phyloP scores from a whole-genome alignment of 495 filamentous ascomycete species.

The Usnea hakonensis region DNA sequence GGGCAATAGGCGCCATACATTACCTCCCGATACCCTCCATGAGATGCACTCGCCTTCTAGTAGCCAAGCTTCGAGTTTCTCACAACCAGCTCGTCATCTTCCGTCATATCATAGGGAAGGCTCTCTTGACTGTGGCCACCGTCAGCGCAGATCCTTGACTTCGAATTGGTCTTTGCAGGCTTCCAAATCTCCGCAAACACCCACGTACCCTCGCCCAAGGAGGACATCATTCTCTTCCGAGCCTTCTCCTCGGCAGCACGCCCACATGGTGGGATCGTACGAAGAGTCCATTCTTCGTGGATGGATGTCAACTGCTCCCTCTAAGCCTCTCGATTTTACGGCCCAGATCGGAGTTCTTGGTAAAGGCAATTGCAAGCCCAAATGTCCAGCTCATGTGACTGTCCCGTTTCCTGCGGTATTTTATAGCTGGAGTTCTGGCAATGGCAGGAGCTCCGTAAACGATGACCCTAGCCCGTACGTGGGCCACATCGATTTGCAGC shows the following conservation, averaged over 20 bases:
- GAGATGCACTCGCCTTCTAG: slow-evolving; percentile 35
- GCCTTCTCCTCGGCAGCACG: slow-evolving; percentile 68
- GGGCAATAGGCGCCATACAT: slow-evolving; percentile 49
- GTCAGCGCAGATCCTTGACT: slow-evolving; percentile 65
- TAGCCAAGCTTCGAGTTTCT: slow-evolving; percentile 12
- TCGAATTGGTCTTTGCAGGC: slow-evolving; percentile 51
- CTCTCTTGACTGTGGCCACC: slow-evolving; percentile 57
- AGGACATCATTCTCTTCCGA: slow-evolving; percentile 71
- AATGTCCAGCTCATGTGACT: slow-evolving; percentile 85
- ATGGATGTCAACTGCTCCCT: slow-evolving; percentile 94
- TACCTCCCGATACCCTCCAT: slow-evolving; percentile 50
- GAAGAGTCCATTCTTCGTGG: slow-evolving; percentile 94
- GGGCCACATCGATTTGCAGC: slow-evolving; percentile 85
- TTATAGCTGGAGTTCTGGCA: slow-evolving; percentile 73
- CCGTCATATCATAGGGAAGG: slow-evolving; percentile 44
- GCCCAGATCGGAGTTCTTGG: slow-evolving; percentile 95
- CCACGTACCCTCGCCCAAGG: slow-evolving; percentile 49
- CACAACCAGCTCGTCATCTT: slow-evolving; percentile 13
- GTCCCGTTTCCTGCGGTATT: slow-evolving; percentile 95
- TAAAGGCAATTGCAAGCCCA: slow-evolving; percentile 79
- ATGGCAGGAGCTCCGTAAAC: slow-evolving; percentile 50
- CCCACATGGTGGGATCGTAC: slow-evolving; percentile 94
- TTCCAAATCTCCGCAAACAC: slow-evolving; percentile 54
- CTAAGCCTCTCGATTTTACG: slow-evolving; percentile 85
- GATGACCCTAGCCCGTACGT: slow-evolving; percentile 95